Evolutionary conservation across 192 early-diverging fungal genomes (phyloP), one percentile per base, ranked within the genome.

Genomic region (Coemansia sp.): DNA sequence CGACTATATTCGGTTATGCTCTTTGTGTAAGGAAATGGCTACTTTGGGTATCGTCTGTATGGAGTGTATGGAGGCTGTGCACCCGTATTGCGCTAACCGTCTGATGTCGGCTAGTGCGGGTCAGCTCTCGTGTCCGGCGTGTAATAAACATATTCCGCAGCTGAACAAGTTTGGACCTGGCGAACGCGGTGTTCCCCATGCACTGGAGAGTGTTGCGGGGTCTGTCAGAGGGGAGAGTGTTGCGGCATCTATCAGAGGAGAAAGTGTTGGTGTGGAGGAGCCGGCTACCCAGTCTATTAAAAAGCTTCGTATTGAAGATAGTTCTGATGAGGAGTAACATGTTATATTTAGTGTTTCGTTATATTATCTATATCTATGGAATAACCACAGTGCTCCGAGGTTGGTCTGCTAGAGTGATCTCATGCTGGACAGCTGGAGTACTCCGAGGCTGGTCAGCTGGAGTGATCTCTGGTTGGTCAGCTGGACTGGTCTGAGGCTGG

Each of bases 1-100:
- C 40, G 74, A 81, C 6, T 81, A 70, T n/a, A 58, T 66, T n/a
- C 66, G 74, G 10, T 10, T 46, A 0, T 81, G 79, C 40, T 68
- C 73, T 0, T 44, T 81, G 49, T 81, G 79, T 44, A 75, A 75
- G 34, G 73, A 81, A 33, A 69, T 76, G 64, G 79, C 79, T 18
- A 81, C 79, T 0, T 34, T 33, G 20, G 79, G 79, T 2, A 12
- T 71, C 11, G 62, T 81, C 3, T 81, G 79, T 61, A 29, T 24
- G 22, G 70, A 40, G 9, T 81, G 79, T 61, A 22, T 29, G 5
- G 70, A 64, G 22, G 57, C 66, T 27, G 58, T 75, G 7, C 79
- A 81, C 55, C 79, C 79, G 22, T 81, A 62, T 55, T 81, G 79
- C 43, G 70, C 68, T 5, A 49, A 66, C 47, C 73, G 67, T 7